Base-by-base conservation (phyloP, 2,329 filamentous ascomycete genomes). In the Penicillium sp. region DNA sequence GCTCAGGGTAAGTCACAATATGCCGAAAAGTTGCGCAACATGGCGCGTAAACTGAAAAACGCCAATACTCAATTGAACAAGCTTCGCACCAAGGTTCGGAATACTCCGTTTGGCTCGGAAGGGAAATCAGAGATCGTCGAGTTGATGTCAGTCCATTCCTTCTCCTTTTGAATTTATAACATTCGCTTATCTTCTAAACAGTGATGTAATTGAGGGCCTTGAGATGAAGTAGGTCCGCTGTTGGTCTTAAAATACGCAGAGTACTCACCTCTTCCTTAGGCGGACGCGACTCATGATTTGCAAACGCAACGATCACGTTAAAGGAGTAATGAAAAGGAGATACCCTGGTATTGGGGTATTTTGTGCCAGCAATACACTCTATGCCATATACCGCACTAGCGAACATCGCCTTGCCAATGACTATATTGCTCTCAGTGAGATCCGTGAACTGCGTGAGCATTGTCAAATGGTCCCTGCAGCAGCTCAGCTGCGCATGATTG, bases 281-380 rank as follows among this genome's bases (percentile, higher is more conserved):
- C 19, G 44, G 49, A 23, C 48, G 29, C 2, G 33, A 44, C 10
- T n/a, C 33, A 44, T 50, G 54, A 29, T 61, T 13, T 1, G 14
- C 1, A 8, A 35, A 26, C 48, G 60, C 31, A 54, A 61, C 27
- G 13, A 39, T n/a, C n/a, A n/a, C 4, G n/a, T 48, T 3, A 29
- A 31, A 29, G 4, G 31, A 19, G 1, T 27, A 25, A n/a, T 54
- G 3, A 29, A 39, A 33, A 14, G 23, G 23, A 39, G 16, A 23
- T 31, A 48, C 19, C 13, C 21, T 6, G 23, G 44, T 1, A 47
- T 55, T 10, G 54, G 45, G 14, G 50, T 66, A 4, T 67, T 67
- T 25, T 68, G 62, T 37, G 61, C 67, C 5, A 66, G 66, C 53
- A 68, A 63, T 39, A 49, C 42, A 9, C 48, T 65, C 3, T 68